Evolutionary conservation across 768 basidiomycete genomes (phyloP).

Genomic region (Lepiota venenata): DNA sequence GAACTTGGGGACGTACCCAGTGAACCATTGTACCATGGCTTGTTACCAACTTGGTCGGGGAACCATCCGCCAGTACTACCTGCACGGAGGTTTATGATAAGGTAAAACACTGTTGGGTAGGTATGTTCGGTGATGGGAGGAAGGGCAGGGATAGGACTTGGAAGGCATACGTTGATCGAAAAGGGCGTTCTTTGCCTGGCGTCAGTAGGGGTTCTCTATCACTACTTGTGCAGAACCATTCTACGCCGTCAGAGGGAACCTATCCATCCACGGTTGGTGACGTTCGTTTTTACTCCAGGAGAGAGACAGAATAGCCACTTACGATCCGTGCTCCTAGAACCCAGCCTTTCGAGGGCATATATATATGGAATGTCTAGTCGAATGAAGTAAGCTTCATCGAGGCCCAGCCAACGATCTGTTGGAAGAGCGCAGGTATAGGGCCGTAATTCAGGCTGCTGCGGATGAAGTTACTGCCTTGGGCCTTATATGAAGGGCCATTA

Average conservation of each 20-base stretch:
- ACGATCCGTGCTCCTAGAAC: slow-evolving; percentile 64
- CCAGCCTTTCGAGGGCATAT: slow-evolving; percentile 26
- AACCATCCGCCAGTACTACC: slow-evolving; percentile 91
- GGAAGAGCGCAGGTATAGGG: too few species aligned
- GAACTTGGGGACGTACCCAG: slow-evolving; percentile 32
- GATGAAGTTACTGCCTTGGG: too few species aligned
- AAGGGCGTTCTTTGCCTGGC: slow-evolving; percentile 59
- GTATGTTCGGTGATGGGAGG: slow-evolving; percentile 13
- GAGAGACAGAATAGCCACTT: slow-evolving; percentile 25
- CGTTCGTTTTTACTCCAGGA: slow-evolving; percentile 12
- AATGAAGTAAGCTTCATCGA: too few species aligned
- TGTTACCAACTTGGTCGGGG: slow-evolving; percentile 70
- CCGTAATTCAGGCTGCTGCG: too few species aligned
- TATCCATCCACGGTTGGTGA: slow-evolving; percentile 23
- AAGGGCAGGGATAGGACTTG: slow-evolving; percentile 17
- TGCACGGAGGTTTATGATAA: slow-evolving; percentile 70
- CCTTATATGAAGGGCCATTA: too few species aligned
- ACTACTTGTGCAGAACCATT: slow-evolving; percentile 54
- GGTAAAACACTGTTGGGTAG: slow-evolving; percentile 58
- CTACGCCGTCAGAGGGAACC: slow-evolving; percentile 60
- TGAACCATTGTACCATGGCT: slow-evolving; percentile 75
- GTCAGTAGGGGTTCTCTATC: slow-evolving; percentile 64
- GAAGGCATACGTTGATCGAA: slow-evolving; percentile 69
- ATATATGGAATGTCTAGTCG: too few species aligned
- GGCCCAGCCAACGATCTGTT: too few species aligned